A percentile compares a stretch with the other conserved stretches of the same genome.
These are phyloP conservation scores for Chaetomidium leptoderma DNA, from an alignment of 495 filamentous ascomycete species.

Conservation along the genomic window DNA sequence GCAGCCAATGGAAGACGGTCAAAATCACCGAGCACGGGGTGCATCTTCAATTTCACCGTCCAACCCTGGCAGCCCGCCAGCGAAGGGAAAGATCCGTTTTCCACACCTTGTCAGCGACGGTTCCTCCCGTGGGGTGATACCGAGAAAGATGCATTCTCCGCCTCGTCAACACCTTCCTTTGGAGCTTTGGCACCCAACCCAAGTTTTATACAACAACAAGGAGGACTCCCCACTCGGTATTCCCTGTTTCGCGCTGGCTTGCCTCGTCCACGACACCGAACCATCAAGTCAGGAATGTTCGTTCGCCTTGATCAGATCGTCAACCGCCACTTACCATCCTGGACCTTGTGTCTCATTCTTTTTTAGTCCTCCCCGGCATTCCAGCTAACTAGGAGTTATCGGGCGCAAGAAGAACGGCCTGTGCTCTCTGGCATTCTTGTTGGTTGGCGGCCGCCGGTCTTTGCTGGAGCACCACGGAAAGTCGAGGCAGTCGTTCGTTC, in stretches of 20 bases:
- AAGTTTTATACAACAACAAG: no score
- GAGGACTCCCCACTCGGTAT: no score
- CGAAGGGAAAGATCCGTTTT: neutral
- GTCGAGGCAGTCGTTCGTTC: no score
- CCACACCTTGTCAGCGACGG: neutral
- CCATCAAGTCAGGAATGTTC: no score
- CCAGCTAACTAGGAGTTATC: neutral
- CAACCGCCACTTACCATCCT: neutral
- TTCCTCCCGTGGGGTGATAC: conserved; percentile 1
- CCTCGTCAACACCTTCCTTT: no score
- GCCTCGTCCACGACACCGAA: no score
- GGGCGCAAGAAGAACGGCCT: neutral
- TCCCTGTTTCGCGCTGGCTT: no score
- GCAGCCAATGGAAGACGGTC: conserved; percentile 29
- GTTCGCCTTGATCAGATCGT: conserved; percentile 1
- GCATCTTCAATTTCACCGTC: conserved; percentile 4
- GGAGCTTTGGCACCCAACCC: no score
- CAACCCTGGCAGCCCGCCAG: neutral
- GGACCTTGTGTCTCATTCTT: neutral
- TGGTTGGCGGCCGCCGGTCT: conserved; percentile 14
- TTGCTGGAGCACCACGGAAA: no score
- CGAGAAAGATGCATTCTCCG: neutral
- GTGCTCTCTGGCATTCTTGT: conserved; percentile 7
- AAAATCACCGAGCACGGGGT: conserved; percentile 32
- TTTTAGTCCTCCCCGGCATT: neutral